Evolutionary conservation across 352 stramenopile species (phyloP).

Genomic region (Globisporangium nodosum): DNA sequence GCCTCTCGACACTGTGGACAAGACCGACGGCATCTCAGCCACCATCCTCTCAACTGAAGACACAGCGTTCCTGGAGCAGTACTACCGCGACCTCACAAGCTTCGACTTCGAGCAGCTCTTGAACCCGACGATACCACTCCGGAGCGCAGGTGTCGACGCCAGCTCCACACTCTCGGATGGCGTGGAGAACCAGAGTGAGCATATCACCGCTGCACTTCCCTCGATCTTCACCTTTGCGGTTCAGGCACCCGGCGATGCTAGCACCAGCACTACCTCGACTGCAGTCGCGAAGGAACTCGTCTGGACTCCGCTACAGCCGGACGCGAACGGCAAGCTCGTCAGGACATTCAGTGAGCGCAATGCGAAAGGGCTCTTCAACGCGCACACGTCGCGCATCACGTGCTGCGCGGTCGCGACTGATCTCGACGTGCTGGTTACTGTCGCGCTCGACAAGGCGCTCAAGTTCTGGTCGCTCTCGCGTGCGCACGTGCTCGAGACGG

Average conservation of each 20-base stretch:
- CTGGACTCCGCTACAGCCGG: conserved; percentile 4
- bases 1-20: neutral
- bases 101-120: conserved; percentile 55
- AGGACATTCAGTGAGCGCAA: conserved; percentile 18
- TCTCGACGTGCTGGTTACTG: conserved; percentile 36
- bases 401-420: conserved; percentile 33
- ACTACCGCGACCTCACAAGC: conserved; percentile 29
- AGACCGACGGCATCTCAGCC: neutral
- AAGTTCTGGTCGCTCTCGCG: conserved; percentile 37
- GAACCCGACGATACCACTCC: conserved; percentile 19
- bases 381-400: conserved; percentile 44
- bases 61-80: conserved; percentile 10
- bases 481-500: conserved; percentile 28
- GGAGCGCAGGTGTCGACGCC: neutral
- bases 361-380: conserved; percentile 26
- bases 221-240: neutral
- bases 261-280: neutral
- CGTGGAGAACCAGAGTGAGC: neutral
- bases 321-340: conserved; percentile 18
- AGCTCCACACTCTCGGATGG: neutral
- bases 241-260: neutral
- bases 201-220: neutral
- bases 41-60: neutral
- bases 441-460: conserved; percentile 39
- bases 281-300: neutral